phyloP scores from a whole-genome alignment of 129 eudicot genomes.

The Gnaphalium uliginosum region DNA sequence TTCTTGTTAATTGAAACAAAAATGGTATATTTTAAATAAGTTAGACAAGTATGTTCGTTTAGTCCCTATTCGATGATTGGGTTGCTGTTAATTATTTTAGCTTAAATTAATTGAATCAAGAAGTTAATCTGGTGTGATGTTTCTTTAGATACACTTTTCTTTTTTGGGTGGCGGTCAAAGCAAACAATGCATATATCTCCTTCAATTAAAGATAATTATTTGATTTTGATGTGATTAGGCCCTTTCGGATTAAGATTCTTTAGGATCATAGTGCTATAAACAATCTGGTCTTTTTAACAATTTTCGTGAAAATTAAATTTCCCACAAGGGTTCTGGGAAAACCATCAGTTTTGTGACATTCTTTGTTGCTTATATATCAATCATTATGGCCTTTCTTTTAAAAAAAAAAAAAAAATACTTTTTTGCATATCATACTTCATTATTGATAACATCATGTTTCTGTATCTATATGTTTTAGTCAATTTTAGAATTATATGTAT shows the following conservation, averaged over 20 bases:
- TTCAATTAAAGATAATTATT: too few relatives aligned
- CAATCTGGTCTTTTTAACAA: not conserved
- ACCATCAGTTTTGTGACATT: not conserved
- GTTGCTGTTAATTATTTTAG: too few relatives aligned
- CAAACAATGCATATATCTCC: too few relatives aligned
- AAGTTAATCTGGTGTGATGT: constrained; percentile 1
- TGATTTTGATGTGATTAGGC: not conserved
- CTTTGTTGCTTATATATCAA: constrained; percentile 10
- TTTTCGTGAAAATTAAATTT: constrained; percentile 4
- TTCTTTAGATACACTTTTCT: not conserved
- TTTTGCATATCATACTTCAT: not conserved
- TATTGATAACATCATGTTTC: constrained; percentile 1
- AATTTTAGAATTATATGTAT: not conserved
- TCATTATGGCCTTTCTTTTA: not conserved
- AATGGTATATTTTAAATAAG: too few relatives aligned
- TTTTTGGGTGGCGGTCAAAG: not conserved
- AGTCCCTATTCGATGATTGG: not conserved
- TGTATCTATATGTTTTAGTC: constrained; percentile 22
- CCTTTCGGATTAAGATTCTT: constrained; percentile 6
- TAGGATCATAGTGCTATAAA: not conserved
- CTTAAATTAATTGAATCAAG: not conserved
- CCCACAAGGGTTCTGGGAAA: not conserved
- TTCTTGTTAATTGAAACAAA: not conserved
- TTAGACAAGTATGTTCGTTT: not conserved
- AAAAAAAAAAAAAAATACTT: not conserved